Evolutionary conservation across 2,329 filamentous ascomycete species (phyloP).

Genomic region (Acrocalymma vagum): DNA sequence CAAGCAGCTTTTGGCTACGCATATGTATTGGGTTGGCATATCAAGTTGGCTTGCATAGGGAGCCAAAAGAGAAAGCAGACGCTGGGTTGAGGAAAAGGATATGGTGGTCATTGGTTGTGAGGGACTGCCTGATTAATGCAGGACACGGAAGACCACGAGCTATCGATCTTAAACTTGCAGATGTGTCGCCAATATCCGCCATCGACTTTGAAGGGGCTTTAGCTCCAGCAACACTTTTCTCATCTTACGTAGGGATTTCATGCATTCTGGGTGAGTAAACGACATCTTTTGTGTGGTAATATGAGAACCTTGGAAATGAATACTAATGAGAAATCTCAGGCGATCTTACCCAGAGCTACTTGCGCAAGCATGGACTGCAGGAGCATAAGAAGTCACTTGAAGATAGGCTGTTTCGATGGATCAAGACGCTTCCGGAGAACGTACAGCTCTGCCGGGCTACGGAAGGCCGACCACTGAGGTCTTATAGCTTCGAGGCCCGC

Average conservation of each 20-base stretch:
- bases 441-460: conserved; percentile 34
- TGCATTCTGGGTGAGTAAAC: conserved; percentile 40
- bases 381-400: conserved; percentile 44
- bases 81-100: conserved; percentile 48
- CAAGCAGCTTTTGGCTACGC: conserved; percentile 55
- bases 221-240: conserved; percentile 45
- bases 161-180: conserved; percentile 50
- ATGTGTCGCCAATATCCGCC: conserved; percentile 47
- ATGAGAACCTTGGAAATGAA: background rate
- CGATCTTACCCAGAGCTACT: conserved; percentile 50
- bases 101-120: conserved; percentile 55
- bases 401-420: conserved; percentile 51
- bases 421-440: conserved; percentile 45
- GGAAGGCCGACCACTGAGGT: conserved; percentile 30
- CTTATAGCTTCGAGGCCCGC: conserved; percentile 45
- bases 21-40: conserved; percentile 54
- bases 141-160: conserved; percentile 52
- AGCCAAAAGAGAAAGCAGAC: conserved; percentile 46
- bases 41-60: conserved; percentile 55
- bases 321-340: conserved; percentile 24
- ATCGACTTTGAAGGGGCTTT: conserved; percentile 45
- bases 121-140: conserved; percentile 52
- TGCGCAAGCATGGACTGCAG: conserved; percentile 42
- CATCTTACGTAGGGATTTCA: conserved; percentile 50
- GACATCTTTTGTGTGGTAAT: background rate